Evolutionary conservation across 2,329 filamentous ascomycete genomes (phyloP).

Genomic region (Claviceps humidiphila): DNA sequence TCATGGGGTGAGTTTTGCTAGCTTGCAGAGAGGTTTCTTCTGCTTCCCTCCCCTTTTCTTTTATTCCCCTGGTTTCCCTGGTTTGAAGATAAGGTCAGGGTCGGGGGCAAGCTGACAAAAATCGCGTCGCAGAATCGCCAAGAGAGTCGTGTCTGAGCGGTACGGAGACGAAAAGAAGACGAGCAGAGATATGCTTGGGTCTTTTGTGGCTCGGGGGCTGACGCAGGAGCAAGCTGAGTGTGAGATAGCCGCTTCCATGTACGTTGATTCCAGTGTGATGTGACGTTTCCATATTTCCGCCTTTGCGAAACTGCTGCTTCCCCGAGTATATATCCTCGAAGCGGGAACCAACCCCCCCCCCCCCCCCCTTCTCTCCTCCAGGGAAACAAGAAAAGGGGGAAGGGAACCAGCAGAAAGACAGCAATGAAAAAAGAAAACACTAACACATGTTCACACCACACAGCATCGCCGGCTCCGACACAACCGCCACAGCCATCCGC

Average conservation of each 20-base stretch:
- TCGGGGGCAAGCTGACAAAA: background rate
- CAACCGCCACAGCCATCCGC: conserved; percentile 40
- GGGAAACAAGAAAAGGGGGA: background rate
- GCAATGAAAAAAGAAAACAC: background rate
- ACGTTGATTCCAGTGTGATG: background rate
- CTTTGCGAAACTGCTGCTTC: too few relatives aligned
- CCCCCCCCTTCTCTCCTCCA: background rate
- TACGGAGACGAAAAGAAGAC: conserved; percentile 28
- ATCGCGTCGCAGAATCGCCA: conserved; percentile 21
- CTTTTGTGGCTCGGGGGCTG: conserved; percentile 26
- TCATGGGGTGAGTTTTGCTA: conserved; percentile 28
- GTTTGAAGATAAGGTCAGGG: background rate
- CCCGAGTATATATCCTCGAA: too few relatives aligned
- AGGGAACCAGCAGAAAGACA: background rate
- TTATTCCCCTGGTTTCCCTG: background rate
- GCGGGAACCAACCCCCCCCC: too few relatives aligned
- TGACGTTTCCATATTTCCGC: too few relatives aligned
- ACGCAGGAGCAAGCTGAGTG: conserved; percentile 28
- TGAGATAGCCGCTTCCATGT: conserved; percentile 27
- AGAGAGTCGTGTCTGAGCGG: conserved; percentile 30
- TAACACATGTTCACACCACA: background rate
- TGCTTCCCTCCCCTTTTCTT: background rate
- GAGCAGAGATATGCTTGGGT: conserved; percentile 38
- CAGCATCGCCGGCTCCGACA: conserved; percentile 36
- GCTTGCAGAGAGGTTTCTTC: background rate